Base-by-base conservation (phyloP, 176 grass and related monocot species). In the Thinopyrum elongatum region DNA sequence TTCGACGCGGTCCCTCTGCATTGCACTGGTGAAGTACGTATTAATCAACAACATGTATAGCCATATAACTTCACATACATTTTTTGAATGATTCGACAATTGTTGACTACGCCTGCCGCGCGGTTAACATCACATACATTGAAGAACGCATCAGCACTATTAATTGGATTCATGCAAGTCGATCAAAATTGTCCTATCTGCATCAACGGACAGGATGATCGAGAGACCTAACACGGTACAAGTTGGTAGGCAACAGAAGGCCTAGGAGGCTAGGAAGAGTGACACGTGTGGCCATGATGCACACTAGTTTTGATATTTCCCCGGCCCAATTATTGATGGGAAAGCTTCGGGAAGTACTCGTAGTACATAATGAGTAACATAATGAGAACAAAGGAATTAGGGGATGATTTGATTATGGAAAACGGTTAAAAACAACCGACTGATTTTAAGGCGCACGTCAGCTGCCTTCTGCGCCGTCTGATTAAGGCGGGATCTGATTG, bases 241-340 rank as follows among this genome's bases (percentile, higher is more conserved):
- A 8, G 41, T 75, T 51, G 42, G 72, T 75, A 75, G 72, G 44
- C 26, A 75, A 30, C 42, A 75, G 42, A 75, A 74, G n/a, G n/a
- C 39, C 70, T 74, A 74, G 23, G 70, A 74, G 3, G 39, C 70
- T 74, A 74, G 39, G 23, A 74, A 47, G 72, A 75, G 72, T 15
- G 26, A 75, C 72, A 75, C 72, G 72, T 75, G 42, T 30, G 72
- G 71, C 72, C 42, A 10, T 29, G 42, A 42, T 29, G 72, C 72
- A 75, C 41, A 51, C 51, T 73, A 73, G 13, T 28, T 75, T 75
- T 53, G 26, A 31, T 76, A 76, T 76, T 53, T 76, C 2, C 6
- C 41, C 53, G 7, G 53, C n/a, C 25, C 73, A 53, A 76, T 53
- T 76, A 76, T 76, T 76, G 73, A 76, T 53, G 73, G 16, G 44